Evolutionary conservation across 768 basidiomycete genomes (phyloP).

Genomic region (Termitomyces titanicus): DNA sequence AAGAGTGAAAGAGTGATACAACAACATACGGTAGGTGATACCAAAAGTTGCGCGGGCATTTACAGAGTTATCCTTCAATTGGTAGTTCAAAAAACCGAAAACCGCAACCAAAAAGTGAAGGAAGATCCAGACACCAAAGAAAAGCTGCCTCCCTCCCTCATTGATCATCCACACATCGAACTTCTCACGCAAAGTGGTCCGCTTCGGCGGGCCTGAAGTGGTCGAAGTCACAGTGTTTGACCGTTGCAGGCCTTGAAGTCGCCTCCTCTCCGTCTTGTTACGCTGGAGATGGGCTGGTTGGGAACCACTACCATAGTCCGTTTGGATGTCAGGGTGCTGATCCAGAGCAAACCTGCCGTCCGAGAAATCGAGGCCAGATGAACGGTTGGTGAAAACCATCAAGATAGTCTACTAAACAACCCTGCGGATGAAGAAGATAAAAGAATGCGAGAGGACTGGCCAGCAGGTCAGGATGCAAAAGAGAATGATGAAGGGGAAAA

Average conservation of each 20-base stretch:
- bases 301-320: slow-evolving; percentile 23
- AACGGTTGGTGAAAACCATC: slow-evolving; percentile 38
- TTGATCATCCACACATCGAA: slow-evolving; percentile 90
- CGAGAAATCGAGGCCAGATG: slow-evolving; percentile 67
- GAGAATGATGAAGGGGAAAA: slow-evolving; percentile 7
- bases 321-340: slow-evolving; percentile 47
- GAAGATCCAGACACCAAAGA: slow-evolving; percentile 79
- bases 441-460: slow-evolving; percentile 39
- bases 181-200: slow-evolving; percentile 39
- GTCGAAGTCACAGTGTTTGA: slow-evolving; percentile 36
- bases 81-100: slow-evolving; percentile 77
- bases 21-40: slow-evolving; percentile 63
- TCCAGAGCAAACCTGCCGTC: slow-evolving; percentile 46
- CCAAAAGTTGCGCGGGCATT: slow-evolving; percentile 72
- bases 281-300: slow-evolving; percentile 59
- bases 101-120: slow-evolving; percentile 75
- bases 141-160: slow-evolving; percentile 76
- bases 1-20: slow-evolving; percentile 21
- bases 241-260: slow-evolving; percentile 84
- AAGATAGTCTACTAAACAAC: slow-evolving; percentile 24
- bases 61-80: slow-evolving; percentile 71
- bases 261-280: slow-evolving; percentile 80
- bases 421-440: slow-evolving; percentile 32
- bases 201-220: slow-evolving; percentile 27
- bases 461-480: slow-evolving; percentile 35